Evolutionary conservation across 768 basidiomycete genomes (phyloP).

Genomic region (Agaricus sinodeliciosus): DNA sequence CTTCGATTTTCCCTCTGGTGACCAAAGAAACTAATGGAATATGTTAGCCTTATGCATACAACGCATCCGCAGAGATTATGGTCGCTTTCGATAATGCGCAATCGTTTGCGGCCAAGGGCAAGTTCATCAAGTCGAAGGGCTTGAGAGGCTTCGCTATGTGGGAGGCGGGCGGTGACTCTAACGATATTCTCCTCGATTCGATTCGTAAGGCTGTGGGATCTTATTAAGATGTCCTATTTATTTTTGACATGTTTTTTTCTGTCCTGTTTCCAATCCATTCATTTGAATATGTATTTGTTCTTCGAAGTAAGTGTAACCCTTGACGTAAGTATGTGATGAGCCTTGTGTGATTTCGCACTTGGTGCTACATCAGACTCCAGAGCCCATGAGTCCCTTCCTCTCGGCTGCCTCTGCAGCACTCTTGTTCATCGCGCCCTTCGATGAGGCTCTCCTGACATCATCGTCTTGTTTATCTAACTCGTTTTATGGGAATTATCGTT

Average conservation of each 20-base stretch:
- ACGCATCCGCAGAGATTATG: slow-evolving; percentile 34
- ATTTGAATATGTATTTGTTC: not conserved
- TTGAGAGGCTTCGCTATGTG: slow-evolving; percentile 66
- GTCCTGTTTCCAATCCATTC: not conserved
- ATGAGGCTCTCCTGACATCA: slow-evolving; percentile 28
- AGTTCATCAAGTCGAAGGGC: slow-evolving; percentile 43
- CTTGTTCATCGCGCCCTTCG: slow-evolving; percentile 41
- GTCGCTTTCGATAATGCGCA: slow-evolving; percentile 43
- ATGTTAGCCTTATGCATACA: slow-evolving; percentile 38
- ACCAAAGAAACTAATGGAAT: not conserved
- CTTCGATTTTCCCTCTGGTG: not conserved
- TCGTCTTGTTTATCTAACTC: slow-evolving; percentile 39
- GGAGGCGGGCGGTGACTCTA: slow-evolving; percentile 63
- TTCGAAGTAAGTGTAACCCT: too few relatives aligned
- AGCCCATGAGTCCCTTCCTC: not conserved
- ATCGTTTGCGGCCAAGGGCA: slow-evolving; percentile 47
- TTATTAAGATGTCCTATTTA: not conserved
- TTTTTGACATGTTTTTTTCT: not conserved
- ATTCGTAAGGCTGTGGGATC: slow-evolving; percentile 28
- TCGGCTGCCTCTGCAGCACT: slow-evolving; percentile 13
- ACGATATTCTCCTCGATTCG: slow-evolving; percentile 38
- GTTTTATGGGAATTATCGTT: slow-evolving; percentile 53
- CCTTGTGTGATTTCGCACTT: not conserved
- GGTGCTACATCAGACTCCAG: not conserved
- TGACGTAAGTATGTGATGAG: not conserved